Percentiles rank a stretch among this genome's conserved stretches.
Evolutionary conservation across 208 protist species (phyloP).

Genomic region (Trypanosomatidae sp.): DNA sequence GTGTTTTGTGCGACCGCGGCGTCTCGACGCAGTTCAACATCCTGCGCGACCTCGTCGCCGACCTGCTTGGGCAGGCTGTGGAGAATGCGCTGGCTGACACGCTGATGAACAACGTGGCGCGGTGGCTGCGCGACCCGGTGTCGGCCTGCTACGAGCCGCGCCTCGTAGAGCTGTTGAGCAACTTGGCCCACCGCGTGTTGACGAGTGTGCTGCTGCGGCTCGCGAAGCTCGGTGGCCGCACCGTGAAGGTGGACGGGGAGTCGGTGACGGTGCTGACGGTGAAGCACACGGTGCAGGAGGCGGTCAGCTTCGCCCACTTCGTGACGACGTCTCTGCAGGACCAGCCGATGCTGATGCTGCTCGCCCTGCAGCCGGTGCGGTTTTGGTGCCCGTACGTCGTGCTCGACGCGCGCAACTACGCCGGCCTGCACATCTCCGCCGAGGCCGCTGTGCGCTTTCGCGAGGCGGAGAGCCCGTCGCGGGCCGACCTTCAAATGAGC

Average conservation of each 20-base stretch:
- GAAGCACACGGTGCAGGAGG: conserved; percentile 84
- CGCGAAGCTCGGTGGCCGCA: conserved; percentile 82
- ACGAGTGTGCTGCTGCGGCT: conserved; percentile 77
- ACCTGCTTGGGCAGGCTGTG: conserved; percentile 76
- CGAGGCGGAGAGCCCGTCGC: conserved; percentile 24
- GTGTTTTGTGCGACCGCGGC: conserved; percentile 75
- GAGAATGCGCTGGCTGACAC: conserved; percentile 62
- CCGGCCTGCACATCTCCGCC: conserved; percentile 51
- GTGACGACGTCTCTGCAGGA: conserved; percentile 78
- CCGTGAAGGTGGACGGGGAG: conserved; percentile 73
- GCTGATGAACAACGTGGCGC: conserved; percentile 76
- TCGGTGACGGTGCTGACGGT: conserved; percentile 77
- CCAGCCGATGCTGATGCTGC: conserved; percentile 88
- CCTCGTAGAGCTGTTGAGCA: conserved; percentile 72
- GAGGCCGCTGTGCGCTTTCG: conserved; percentile 32
- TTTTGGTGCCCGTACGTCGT: conserved; percentile 84
- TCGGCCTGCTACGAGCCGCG: conserved; percentile 84
- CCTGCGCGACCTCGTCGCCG: conserved; percentile 80
- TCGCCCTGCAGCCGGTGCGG: conserved; percentile 73
- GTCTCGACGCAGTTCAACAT: conserved; percentile 91
- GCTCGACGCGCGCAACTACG: conserved; percentile 67
- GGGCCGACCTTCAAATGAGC: conserved; percentile 30
- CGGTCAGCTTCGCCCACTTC: conserved; percentile 74
- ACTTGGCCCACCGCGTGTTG: conserved; percentile 76
- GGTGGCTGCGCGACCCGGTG: conserved; percentile 85